A percentile compares a stretch with the other conserved stretches of the same genome.
Conservation (phyloP, 1,284 basidiomycete species). For the Ceratobasidium sp. region DNA sequence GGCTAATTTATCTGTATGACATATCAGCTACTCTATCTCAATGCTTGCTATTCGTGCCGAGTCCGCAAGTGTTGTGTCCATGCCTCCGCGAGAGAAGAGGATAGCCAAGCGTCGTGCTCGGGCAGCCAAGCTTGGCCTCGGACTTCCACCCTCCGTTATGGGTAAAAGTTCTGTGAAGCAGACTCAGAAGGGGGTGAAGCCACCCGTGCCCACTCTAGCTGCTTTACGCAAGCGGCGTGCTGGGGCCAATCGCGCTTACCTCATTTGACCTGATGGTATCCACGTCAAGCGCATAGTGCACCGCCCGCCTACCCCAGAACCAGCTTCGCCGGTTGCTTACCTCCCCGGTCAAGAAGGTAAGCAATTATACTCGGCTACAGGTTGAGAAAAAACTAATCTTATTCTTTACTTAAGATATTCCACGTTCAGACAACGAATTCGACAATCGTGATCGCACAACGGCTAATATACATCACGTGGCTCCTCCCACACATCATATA, state of each 20-base stretch:
- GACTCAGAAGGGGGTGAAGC: background rate
- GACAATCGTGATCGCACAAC: background rate
- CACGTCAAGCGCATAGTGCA: background rate
- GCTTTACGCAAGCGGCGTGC: background rate
- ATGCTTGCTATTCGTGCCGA: conserved; percentile 6
- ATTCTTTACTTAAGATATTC: background rate
- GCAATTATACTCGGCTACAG: background rate
- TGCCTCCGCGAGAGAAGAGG: conserved; percentile 1
- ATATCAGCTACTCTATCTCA: background rate
- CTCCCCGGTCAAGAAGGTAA: conserved; percentile 13
- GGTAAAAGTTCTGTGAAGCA: background rate
- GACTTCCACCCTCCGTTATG: background rate
- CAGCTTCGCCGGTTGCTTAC: background rate
- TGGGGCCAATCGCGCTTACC: background rate
- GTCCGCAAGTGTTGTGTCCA: background rate
- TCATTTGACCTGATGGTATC: background rate
- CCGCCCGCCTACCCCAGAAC: background rate
- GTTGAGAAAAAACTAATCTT: background rate
- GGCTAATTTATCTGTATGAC: background rate
- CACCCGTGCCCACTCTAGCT: background rate
- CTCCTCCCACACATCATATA: background rate
- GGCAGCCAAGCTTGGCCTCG: conserved; percentile 11
- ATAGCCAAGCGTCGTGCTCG: background rate
- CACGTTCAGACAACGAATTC: conserved; percentile 1
- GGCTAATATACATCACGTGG: background rate